Base-by-base conservation (phyloP, 371 early-diverging fungal species). In the Chytridium lagenaria region DNA sequence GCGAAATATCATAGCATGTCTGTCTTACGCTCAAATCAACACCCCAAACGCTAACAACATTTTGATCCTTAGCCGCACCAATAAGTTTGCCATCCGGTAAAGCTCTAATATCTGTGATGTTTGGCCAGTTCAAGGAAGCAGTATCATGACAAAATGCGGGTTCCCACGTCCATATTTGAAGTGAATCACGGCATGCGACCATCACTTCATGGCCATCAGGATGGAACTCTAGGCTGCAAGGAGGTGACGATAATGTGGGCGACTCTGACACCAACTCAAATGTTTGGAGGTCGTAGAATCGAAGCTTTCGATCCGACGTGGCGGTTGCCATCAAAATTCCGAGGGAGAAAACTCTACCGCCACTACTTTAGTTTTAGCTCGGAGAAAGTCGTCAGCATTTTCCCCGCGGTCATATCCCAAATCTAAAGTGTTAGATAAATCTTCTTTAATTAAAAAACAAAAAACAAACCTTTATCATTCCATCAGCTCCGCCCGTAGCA, bases 381-480 rank as follows among this genome's bases (percentile, higher is more conserved):
- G 2, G 65, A 38, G 71, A 81, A 84, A 0, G 83, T 74, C 38
- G 80, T 78, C 26, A 88, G 68, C 15, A 85, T 69, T 50, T 84
- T 83, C 34, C 88, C 88, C 2, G 85, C 85, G 0, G 87, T 87
- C 87, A 88, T 84, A 67, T 88, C 89, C 87, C 88, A 88, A 0
- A 88, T 78, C 86, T 85, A 12, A 12, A 12, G 19, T 19, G 19
- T 44, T 44, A 44, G 7, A 12, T 44, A 44, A 19, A 44, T 7
- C 44, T 12, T 44, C 7, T 44, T 19, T 44, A 7, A 19, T 44
- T n/a, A n/a, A n/a, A n/a, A n/a, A n/a, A 44, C 19, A 12, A 7
- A 7, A 12, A 12, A 12, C 70, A 15, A 66, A 85, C 86, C 80
- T 86, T 85, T 10, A 83, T 81, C 16, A 69, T 67, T 5, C 75